Conservation (phyloP, 2,329 filamentous ascomycete species). For the Orbilia brochopaga region DNA sequence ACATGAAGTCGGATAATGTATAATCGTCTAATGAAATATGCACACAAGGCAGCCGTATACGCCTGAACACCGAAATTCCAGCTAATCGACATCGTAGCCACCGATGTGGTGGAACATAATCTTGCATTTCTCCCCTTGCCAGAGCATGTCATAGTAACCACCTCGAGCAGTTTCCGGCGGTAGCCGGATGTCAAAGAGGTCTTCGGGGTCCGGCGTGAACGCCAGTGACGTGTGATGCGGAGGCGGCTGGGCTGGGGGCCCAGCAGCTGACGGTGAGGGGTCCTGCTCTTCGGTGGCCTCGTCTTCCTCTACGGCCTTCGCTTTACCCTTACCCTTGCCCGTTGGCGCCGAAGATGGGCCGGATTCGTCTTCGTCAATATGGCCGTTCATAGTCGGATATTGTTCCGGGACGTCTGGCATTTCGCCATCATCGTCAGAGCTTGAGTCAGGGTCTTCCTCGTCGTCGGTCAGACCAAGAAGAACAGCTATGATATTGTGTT, state of each 20-base stretch:
- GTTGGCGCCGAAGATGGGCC: neutral
- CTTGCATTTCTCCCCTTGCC: constrained; percentile 47
- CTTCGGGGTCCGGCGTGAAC: constrained; percentile 28
- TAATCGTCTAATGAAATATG: neutral
- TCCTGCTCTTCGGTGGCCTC: constrained; percentile 10
- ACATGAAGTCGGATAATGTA: neutral
- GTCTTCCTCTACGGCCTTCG: neutral
- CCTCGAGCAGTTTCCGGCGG: constrained; percentile 42
- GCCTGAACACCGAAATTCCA: too few species aligned
- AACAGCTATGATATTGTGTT: constrained; percentile 18
- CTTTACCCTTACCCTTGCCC: constrained; percentile 46
- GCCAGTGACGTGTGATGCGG: constrained; percentile 42
- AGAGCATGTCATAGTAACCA: constrained; percentile 50
- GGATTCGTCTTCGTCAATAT: constrained; percentile 8
- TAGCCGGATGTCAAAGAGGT: constrained; percentile 39
- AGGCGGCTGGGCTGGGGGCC: neutral
- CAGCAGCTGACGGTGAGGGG: constrained; percentile 1
- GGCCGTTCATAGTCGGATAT: neutral
- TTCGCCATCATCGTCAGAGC: constrained; percentile 32
- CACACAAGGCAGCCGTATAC: neutral
- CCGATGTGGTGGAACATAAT: constrained; percentile 47
- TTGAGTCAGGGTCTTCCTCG: constrained; percentile 43
- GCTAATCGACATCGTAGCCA: constrained; percentile 37
- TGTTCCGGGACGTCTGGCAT: constrained; percentile 11
- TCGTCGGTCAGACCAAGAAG: constrained; percentile 44